Percentiles rank a stretch among this genome's conserved stretches.
These are phyloP conservation scores for Chalciporus piperatus DNA, from an alignment of 768 basidiomycete genomes.

Conservation along the genomic window DNA sequence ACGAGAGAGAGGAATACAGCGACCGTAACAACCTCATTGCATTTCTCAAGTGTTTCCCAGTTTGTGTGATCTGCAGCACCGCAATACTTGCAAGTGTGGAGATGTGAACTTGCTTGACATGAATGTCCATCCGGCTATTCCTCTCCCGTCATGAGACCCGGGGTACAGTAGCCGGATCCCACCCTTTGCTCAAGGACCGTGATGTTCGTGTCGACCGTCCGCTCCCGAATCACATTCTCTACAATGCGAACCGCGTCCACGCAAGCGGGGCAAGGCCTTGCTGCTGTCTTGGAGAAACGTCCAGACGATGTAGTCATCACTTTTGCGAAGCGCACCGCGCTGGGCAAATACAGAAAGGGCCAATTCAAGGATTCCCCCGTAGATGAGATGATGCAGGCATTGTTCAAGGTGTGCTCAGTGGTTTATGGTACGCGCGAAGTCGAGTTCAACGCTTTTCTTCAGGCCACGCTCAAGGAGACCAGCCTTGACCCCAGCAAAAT, in stretches of 20 bases:
- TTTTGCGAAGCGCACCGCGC: slow-evolving; percentile 86
- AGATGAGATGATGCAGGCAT: slow-evolving; percentile 79
- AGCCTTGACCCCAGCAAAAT: slow-evolving; percentile 67
- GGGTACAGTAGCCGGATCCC: slow-evolving; percentile 1
- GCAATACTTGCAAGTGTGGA: neutral
- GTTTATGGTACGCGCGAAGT: neutral
- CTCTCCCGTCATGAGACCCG: slow-evolving; percentile 1
- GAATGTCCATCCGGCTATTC: neutral
- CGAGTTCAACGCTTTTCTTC: neutral
- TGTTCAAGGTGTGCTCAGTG: slow-evolving; percentile 63
- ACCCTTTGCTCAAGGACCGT: neutral
- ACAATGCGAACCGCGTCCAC: slow-evolving; percentile 35
- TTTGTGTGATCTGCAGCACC: neutral
- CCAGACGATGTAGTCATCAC: slow-evolving; percentile 88
- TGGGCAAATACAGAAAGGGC: slow-evolving; percentile 86
- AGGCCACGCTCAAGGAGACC: slow-evolving; percentile 69
- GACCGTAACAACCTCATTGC: too few relatives aligned
- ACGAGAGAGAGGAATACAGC: neutral
- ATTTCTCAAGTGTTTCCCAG: neutral
- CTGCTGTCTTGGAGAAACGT: slow-evolving; percentile 61
- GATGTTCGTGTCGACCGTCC: slow-evolving; percentile 19
- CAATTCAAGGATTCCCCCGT: slow-evolving; percentile 86
- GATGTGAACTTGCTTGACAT: neutral
- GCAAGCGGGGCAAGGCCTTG: slow-evolving; percentile 37
- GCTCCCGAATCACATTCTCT: slow-evolving; percentile 7